These are phyloP conservation scores for Parathielavia hyrcaniae DNA, from an alignment of 495 filamentous ascomycete species.

Conservation along the genomic window DNA sequence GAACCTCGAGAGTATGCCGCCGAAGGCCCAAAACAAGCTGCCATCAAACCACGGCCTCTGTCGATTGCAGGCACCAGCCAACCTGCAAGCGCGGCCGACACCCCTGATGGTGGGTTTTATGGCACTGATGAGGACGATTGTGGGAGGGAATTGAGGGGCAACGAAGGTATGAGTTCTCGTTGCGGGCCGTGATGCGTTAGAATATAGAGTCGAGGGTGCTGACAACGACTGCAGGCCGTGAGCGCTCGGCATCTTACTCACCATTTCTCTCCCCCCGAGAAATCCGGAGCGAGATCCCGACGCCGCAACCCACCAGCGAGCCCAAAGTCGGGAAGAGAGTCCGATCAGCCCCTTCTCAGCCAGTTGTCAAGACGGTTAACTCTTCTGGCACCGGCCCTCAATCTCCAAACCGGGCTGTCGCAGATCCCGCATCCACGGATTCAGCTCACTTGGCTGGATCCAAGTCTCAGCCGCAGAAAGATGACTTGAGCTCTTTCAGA, in stretches of 20 bases:
- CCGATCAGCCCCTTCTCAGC: not conserved
- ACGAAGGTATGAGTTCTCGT: conserved; percentile 1
- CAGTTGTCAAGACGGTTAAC: not conserved
- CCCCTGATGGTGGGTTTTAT: conserved; percentile 30
- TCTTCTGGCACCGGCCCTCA: conserved; percentile 8
- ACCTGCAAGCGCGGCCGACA: conserved; percentile 24
- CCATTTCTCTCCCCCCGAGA: conserved; percentile 46
- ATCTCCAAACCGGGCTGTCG: not conserved
- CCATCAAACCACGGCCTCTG: conserved; percentile 6
- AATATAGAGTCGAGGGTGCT: not conserved
- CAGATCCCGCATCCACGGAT: not conserved
- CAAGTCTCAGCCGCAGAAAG: conserved; percentile 4
- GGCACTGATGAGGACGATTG: conserved; percentile 30
- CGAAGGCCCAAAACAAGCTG: conserved; percentile 7
- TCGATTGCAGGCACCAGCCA: conserved; percentile 11
- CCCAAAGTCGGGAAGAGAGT: not conserved
- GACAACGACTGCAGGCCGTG: conserved; percentile 27
- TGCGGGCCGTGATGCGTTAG: not conserved
- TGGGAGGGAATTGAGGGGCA: conserved; percentile 1
- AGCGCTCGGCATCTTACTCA: conserved; percentile 48
- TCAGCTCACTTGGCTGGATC: not conserved
- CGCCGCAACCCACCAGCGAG: conserved; percentile 13
- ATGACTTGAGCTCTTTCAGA: conserved; percentile 12
- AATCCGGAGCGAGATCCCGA: conserved; percentile 29
- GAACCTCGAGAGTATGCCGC: conserved; percentile 29